A percentile compares a stretch with the other conserved stretches of the same genome.
Evolutionary conservation across 169 alveolate species (phyloP).

Genomic region (Toxoplasma gondii): DNA sequence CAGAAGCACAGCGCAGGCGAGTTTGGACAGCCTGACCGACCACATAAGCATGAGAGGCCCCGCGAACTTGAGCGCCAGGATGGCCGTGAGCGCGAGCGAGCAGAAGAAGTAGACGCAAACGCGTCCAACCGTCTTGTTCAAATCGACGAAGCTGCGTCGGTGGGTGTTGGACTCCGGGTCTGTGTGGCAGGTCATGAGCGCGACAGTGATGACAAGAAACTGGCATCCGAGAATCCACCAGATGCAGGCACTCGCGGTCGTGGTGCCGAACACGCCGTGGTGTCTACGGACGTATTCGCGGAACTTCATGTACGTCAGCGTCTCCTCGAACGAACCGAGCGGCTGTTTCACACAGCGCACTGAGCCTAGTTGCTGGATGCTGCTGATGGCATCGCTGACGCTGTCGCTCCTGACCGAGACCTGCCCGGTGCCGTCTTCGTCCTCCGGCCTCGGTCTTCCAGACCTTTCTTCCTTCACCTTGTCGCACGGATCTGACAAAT

Average conservation of each 20-base stretch:
- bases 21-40: slow-evolving; percentile 15
- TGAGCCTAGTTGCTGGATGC: not conserved
- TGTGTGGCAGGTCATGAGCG: slow-evolving; percentile 28
- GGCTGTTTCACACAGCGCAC: not conserved
- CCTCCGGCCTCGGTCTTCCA: no score
- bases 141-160: not conserved
- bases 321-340: slow-evolving; percentile 27
- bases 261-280: slow-evolving; percentile 52
- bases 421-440: no score
- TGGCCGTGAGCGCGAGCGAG: not conserved
- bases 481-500: no score
- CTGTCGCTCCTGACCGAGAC: not conserved
- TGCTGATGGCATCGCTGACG: not conserved
- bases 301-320: slow-evolving; percentile 42
- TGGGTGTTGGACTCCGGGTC: not conserved
- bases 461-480: no score
- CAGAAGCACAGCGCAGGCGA: not conserved
- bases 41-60: slow-evolving; percentile 45
- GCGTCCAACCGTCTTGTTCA: not conserved
- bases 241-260: not conserved
- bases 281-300: slow-evolving; percentile 44
- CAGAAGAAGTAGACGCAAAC: slow-evolving; percentile 27
- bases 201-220: slow-evolving; percentile 21
- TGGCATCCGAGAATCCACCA: slow-evolving; percentile 38
- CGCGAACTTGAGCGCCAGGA: slow-evolving; percentile 36